A percentile compares a stretch with the other conserved stretches of the same genome.
These are phyloP conservation scores for Rhynchosporium agropyri DNA, from an alignment of 2,329 filamentous ascomycete species.

Conservation along the genomic window DNA sequence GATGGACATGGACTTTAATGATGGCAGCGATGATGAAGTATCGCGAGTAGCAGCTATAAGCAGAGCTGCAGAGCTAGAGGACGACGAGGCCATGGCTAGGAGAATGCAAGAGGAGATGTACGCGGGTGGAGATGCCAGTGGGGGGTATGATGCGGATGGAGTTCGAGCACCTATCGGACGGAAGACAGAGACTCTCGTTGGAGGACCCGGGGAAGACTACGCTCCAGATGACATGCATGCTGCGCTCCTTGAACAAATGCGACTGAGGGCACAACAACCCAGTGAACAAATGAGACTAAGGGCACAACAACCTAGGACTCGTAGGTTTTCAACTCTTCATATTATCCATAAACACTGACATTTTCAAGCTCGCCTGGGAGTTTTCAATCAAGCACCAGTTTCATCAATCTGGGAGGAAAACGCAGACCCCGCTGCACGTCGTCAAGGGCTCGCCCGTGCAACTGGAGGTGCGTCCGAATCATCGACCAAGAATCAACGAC, in stretches of 20 bases:
- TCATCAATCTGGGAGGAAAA: conserved; percentile 54
- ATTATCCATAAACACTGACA: conserved; percentile 28
- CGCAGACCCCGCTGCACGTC: conserved; percentile 48
- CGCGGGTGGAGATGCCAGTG: conserved; percentile 51
- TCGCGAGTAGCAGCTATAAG: conserved; percentile 44
- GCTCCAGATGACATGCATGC: conserved; percentile 48
- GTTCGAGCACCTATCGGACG: conserved; percentile 89
- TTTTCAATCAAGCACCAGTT: conserved; percentile 66
- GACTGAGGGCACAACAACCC: conserved; percentile 41
- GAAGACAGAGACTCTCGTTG: conserved; percentile 89
- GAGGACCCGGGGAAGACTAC: conserved; percentile 59
- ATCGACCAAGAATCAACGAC: conserved; percentile 71
- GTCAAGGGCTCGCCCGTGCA: conserved; percentile 58
- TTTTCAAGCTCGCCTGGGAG: conserved; percentile 53
- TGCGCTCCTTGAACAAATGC: conserved; percentile 36
- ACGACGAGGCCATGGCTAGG: conserved; percentile 92
- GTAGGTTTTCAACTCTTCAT: conserved; percentile 13
- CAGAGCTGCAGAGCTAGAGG: conserved; percentile 66
- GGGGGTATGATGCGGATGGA: conserved; percentile 54
- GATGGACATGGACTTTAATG: conserved; percentile 48
- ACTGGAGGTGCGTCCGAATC: conserved; percentile 67
- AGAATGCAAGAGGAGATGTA: conserved; percentile 93
- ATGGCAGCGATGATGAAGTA: conserved; percentile 41
- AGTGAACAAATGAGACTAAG: conserved; percentile 42
- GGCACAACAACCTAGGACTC: conserved; percentile 36